Base-by-base conservation (phyloP, 2,329 filamentous ascomycete species). In the Shiraia bambusicola region DNA sequence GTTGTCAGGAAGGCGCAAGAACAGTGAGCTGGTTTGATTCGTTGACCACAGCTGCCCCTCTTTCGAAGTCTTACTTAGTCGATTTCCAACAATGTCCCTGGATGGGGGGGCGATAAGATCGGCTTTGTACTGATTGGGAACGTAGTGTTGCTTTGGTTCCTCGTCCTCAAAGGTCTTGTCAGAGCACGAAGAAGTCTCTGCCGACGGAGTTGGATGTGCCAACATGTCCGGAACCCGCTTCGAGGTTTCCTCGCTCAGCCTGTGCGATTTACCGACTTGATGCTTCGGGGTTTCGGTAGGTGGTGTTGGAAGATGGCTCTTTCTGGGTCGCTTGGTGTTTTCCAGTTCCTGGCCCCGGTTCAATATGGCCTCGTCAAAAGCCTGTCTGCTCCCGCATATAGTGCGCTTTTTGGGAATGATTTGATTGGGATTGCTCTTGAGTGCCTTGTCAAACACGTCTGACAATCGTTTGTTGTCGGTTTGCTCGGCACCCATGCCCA, bases 11-110 rank as follows among this genome's bases (percentile, higher is more conserved):
- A 66, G 52, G 11, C 49, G 49, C 12, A 66, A 36, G 2, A 66
- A 49, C 6, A 44, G 50, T 9, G 61, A 63, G 3, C 47, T 42
- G 13, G 28, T 35, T 30, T 61, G 62, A 22, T 66, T 66, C 6
- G 17, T 22, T 0, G 37, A 37, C 58, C 61, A 65, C 57, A 51
- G 22, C 9, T 50, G 39, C 4, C 45, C 36, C 26, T 52, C 43
- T 6, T 38, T 37, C 4, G 52, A 58, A 15, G 37, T 44, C 16
- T 40, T 49, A 17, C 38, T 34, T n/a, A 54, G 17, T 3, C 25
- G 33, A 14, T 36, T 25, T 15, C 48, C 46, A 12, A 28, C 29
- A 8, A 55, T 41, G 29, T 51, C 47, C 37, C 30, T 40, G 17
- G 30, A 41, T 32, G 41, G 47, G 27, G 47, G 42, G 9, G 38